These are phyloP conservation scores for Euphorbia corollata DNA, from an alignment of 441 rosid species.

Conservation along the genomic window DNA sequence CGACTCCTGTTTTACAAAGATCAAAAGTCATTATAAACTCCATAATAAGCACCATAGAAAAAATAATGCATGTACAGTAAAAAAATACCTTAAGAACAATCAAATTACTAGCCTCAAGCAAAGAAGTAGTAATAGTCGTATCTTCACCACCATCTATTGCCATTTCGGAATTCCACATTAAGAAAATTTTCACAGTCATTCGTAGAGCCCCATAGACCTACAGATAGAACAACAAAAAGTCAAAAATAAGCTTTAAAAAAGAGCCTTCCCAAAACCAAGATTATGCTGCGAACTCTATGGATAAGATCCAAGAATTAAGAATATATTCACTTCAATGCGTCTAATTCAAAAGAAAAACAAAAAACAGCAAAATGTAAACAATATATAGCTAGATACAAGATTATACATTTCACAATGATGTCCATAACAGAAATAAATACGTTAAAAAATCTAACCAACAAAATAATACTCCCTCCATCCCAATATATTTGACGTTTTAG, in stretches of 20 bases:
- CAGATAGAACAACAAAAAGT: background rate
- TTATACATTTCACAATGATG: background rate
- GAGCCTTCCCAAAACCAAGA: background rate
- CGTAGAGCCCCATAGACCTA: conserved; percentile 98
- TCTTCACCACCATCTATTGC: conserved; percentile 87
- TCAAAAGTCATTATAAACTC: background rate
- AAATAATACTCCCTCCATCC: too few species aligned
- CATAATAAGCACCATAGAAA: conserved; percentile 18
- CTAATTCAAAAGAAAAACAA: background rate
- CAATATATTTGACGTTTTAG: too few species aligned
- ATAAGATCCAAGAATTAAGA: background rate
- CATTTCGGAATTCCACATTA: conserved; percentile 98
- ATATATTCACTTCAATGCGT: background rate
- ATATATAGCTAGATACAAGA: background rate
- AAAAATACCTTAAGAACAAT: conserved; percentile 83
- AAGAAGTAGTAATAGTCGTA: conserved; percentile 71
- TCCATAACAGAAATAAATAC: background rate
- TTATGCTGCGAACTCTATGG: background rate
- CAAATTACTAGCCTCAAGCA: conserved; percentile 92
- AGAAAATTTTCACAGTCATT: conserved; percentile 93
- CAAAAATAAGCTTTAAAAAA: conserved; percentile 6
- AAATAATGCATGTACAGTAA: conserved; percentile 7
- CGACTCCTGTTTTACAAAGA: conserved; percentile 54
- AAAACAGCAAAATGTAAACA: background rate
- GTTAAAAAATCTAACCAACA: too few species aligned